These are phyloP conservation scores for Phytophthora podocarpi DNA, from an alignment of 352 stramenopile species.

Conservation along the genomic window DNA sequence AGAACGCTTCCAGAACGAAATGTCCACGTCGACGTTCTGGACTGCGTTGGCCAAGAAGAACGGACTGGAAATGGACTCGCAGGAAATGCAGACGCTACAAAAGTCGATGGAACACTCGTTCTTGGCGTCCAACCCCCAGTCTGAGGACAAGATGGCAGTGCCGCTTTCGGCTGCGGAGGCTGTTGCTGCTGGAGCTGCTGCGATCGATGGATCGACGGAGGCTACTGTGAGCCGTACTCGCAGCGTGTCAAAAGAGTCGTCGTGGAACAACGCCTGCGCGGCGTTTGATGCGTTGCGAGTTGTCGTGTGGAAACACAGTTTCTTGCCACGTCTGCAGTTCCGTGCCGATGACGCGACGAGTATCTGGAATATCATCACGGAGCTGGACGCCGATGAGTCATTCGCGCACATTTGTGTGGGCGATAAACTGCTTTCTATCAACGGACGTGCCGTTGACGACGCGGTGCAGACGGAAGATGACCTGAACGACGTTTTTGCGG, in stretches of 20 bases:
- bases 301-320: slow-evolving; percentile 90
- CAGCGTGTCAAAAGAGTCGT: slow-evolving; percentile 74
- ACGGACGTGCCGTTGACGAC: slow-evolving; percentile 72
- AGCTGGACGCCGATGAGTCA: slow-evolving; percentile 81
- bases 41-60: slow-evolving; percentile 72
- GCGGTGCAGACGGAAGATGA: slow-evolving; percentile 65
- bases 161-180: slow-evolving; percentile 20
- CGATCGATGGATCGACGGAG: slow-evolving; percentile 22
- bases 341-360: slow-evolving; percentile 41
- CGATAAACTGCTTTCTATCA: slow-evolving; percentile 79
- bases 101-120: slow-evolving; percentile 56
- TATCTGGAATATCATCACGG: slow-evolving; percentile 70
- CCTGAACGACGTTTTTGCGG: slow-evolving; percentile 74
- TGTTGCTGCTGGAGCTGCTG: slow-evolving; percentile 26
- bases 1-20: slow-evolving; percentile 84
- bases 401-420: slow-evolving; percentile 76
- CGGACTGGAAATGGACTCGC: slow-evolving; percentile 42
- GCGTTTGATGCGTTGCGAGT: slow-evolving; percentile 79
- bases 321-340: slow-evolving; percentile 74
- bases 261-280: slow-evolving; percentile 84
- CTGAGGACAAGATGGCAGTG: slow-evolving; percentile 64
- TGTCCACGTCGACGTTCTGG: slow-evolving; percentile 70
- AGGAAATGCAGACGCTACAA: slow-evolving; percentile 52
- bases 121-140: slow-evolving; percentile 66
- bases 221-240: slow-evolving; percentile 36